Evolutionary conservation across 2,329 filamentous ascomycete species (phyloP), one percentile per base, ranked within the genome.

Genomic region (Fusarium xylarioides): DNA sequence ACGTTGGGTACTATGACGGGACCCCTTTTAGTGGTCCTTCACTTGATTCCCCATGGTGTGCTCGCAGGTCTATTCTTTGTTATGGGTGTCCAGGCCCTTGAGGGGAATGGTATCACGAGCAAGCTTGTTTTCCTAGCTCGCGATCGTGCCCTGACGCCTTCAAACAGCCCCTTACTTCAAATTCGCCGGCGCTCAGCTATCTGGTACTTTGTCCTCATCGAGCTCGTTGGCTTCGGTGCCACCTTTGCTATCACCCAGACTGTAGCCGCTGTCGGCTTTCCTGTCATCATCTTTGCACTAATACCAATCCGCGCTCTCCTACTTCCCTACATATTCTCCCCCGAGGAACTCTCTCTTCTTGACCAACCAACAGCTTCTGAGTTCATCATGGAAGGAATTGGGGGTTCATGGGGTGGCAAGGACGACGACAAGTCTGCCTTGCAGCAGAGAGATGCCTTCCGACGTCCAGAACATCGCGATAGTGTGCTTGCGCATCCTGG

Each of bases 191-290:
- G 90, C 42, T 76, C 78, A 19, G 89, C 91, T n/a, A 84, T 95
- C 69, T 95, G 92, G 92, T 81, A 83, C 8, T 95, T 95, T 77
- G 91, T 94, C 11, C 82, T 82, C 12, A 81, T 94, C 38, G 91
- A 95, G 81, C 82, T 95, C 8, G 30, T 91, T 47, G 92, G 90
- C 0, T 95, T 95, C 75, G 93, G 86, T 6, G 92, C 91, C 28
- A 95, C 93, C 1, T 95, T 95, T 80, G 93, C 93, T 66, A 93
- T 95, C 76, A 95, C 93, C 1, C 91, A 95, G 82, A 95, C 93
- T 0, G 91, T 95, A 55, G 93, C 93, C 6, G 93, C 93, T 5
- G 93, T 95, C 16, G 93, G 93, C 1, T 95, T 95, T 74, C 93
- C 93, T 14, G 86, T 94, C 40, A 88, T 94, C 71, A 94, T 95